Evolutionary conservation across 768 basidiomycete species (phyloP).

Genomic region (Boletus rubropictus): DNA sequence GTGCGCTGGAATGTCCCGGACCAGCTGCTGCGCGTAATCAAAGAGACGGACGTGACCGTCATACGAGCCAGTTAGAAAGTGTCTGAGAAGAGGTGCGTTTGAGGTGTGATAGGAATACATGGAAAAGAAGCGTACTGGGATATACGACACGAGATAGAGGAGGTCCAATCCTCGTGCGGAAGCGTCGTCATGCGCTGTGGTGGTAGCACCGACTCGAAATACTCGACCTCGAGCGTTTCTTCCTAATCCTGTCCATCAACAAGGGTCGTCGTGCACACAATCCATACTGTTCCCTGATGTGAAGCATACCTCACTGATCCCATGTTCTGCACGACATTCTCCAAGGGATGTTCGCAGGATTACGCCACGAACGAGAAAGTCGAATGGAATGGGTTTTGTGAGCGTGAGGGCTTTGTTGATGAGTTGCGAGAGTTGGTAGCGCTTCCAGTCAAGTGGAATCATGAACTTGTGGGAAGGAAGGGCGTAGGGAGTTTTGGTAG

Average conservation of each 20-base stretch:
- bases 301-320: neutral
- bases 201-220: constrained; percentile 83
- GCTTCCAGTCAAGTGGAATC: constrained; percentile 83
- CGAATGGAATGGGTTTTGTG: constrained; percentile 76
- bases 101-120: neutral
- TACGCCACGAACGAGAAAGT: constrained; percentile 81
- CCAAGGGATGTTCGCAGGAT: constrained; percentile 59
- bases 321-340: neutral
- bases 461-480: constrained; percentile 77
- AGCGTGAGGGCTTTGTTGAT: constrained; percentile 82
- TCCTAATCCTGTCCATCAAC: constrained; percentile 44
- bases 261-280: neutral
- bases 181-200: constrained; percentile 74
- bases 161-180: constrained; percentile 85
- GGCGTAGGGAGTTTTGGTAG: constrained; percentile 17
- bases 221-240: constrained; percentile 88
- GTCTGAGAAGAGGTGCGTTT: constrained; percentile 32
- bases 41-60: constrained; percentile 74
- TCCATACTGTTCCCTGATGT: neutral
- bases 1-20: constrained; percentile 49
- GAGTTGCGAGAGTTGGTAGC: constrained; percentile 96
- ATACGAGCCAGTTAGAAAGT: constrained; percentile 75
- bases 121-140: constrained; percentile 10
- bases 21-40: constrained; percentile 57
- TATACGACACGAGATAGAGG: constrained; percentile 9